A percentile compares a stretch with the other conserved stretches of the same genome.
Conservation (phyloP, 805 yeast genomes). For the Nakazawaea ernobii region DNA sequence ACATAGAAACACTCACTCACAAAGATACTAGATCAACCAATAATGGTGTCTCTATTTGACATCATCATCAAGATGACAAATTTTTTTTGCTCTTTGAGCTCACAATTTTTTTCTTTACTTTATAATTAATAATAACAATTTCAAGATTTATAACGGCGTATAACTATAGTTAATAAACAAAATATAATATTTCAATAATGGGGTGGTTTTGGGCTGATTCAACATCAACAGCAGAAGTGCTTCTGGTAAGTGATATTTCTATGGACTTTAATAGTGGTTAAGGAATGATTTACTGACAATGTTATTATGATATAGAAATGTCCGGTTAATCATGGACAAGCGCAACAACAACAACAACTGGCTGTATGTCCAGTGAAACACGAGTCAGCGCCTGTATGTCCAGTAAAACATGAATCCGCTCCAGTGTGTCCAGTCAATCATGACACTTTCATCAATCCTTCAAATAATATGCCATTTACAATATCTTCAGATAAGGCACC, state of each 20-base stretch:
- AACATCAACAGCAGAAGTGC: not conserved
- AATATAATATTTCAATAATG: conserved; percentile 37
- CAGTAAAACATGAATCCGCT: not conserved
- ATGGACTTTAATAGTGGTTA: too few relatives aligned
- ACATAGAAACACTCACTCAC: too few relatives aligned
- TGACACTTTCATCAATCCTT: conserved; percentile 54
- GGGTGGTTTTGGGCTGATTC: conserved; percentile 87
- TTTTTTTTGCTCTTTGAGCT: too few relatives aligned
- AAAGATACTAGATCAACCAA: too few relatives aligned
- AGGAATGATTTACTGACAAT: too few relatives aligned
- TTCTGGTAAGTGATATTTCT: too few relatives aligned
- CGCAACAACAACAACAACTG: not conserved
- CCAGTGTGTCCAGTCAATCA: conserved; percentile 28
- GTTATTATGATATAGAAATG: conserved; percentile 15
- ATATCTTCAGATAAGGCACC: conserved; percentile 65
- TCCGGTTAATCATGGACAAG: conserved; percentile 21
- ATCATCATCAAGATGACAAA: not conserved
- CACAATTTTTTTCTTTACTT: not conserved
- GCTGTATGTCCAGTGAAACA: not conserved
- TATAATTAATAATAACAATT: too few relatives aligned
- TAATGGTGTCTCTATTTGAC: too few relatives aligned
- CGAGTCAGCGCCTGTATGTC: not conserved
- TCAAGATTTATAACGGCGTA: too few relatives aligned
- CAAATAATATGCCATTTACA: conserved; percentile 82
- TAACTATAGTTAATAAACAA: not conserved